Conservation (phyloP, 2,329 filamentous ascomycete species). For the Cyphellophora europaea region DNA sequence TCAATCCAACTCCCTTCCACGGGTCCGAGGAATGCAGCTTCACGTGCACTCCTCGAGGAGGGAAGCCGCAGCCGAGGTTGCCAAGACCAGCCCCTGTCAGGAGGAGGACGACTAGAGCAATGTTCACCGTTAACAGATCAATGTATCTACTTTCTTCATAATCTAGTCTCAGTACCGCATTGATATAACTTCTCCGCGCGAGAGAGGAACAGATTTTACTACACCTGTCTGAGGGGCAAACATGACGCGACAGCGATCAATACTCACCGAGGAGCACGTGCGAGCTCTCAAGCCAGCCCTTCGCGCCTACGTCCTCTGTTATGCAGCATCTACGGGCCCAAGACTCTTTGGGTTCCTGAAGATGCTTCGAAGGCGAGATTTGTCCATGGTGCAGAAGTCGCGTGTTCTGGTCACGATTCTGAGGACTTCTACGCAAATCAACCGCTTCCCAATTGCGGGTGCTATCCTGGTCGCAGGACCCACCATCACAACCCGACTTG, state of each 20-base stretch:
- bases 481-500: constrained; percentile 31
- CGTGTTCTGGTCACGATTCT: constrained; percentile 19
- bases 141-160: no score
- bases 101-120: no score
- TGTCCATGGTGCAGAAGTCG: constrained; percentile 24
- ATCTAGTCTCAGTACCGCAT: no score
- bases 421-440: constrained; percentile 15
- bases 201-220: no score
- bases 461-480: constrained; percentile 43
- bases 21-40: no score
- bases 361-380: constrained; percentile 23
- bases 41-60: no score
- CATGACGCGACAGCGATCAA: not conserved
- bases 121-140: no score
- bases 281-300: constrained; percentile 22
- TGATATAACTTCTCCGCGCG: no score
- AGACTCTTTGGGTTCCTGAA: constrained; percentile 32
- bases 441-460: constrained; percentile 27
- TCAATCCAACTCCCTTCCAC: no score
- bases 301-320: constrained; percentile 39
- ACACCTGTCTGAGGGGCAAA: no score
- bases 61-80: no score
- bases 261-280: constrained; percentile 1
- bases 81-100: no score
- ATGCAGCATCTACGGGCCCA: constrained; percentile 38